phyloP scores from a whole-genome alignment of 768 basidiomycete genomes.

The Tylopilus sp. region DNA sequence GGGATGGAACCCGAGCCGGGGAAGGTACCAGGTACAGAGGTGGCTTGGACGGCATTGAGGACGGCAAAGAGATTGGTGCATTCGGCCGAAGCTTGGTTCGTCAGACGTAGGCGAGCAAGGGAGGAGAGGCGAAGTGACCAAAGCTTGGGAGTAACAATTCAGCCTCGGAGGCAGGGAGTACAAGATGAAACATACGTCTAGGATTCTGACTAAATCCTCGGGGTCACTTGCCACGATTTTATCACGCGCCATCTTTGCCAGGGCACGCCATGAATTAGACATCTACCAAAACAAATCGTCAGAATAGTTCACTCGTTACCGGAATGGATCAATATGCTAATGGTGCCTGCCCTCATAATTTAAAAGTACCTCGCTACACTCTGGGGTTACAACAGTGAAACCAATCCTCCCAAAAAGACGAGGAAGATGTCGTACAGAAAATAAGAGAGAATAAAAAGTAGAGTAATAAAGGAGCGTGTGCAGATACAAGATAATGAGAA shows the following conservation, averaged over 20 bases:
- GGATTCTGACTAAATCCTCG: constrained; percentile 58
- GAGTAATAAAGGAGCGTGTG: constrained; percentile 17
- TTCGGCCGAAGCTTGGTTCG: constrained; percentile 85
- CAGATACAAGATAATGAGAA: constrained; percentile 21
- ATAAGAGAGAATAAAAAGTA: constrained; percentile 15
- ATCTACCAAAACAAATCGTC: constrained; percentile 45
- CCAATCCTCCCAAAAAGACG: constrained; percentile 5
- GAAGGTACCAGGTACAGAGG: constrained; percentile 51
- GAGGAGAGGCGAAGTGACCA: constrained; percentile 83
- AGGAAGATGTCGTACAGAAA: constrained; percentile 23
- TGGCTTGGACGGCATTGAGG: constrained; percentile 55
- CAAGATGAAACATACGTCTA: constrained; percentile 51
- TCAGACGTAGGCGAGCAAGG: constrained; percentile 76
- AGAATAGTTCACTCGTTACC: constrained; percentile 10
- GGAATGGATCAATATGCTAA: background rate
- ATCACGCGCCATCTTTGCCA: constrained; percentile 84
- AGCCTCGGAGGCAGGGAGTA: background rate
- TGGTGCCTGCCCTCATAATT: constrained; percentile 6
- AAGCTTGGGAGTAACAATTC: constrained; percentile 42
- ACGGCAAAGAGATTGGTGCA: constrained; percentile 76
- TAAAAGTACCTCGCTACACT: constrained; percentile 21
- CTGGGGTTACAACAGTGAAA: constrained; percentile 21
- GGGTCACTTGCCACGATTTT: constrained; percentile 68
- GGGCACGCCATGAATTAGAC: constrained; percentile 83
- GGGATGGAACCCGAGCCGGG: constrained; percentile 32